phyloP scores from a whole-genome alignment of 1,284 basidiomycete genomes.

The Phylloboletellus chloephorus region DNA sequence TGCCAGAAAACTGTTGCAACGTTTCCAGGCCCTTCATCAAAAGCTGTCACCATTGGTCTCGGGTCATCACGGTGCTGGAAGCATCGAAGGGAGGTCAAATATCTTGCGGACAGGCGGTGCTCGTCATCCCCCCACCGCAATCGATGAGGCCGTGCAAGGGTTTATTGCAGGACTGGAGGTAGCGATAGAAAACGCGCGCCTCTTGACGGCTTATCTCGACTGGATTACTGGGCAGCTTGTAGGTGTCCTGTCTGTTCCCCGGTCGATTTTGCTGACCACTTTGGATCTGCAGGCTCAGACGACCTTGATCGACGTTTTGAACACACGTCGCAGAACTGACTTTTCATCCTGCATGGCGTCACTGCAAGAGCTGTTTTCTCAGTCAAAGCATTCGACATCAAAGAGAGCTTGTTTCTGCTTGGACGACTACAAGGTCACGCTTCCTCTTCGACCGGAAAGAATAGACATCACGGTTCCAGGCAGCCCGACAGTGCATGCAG shows the following conservation, averaged over 20 bases:
- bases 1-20: constrained; percentile 13
- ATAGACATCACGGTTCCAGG: constrained; percentile 21
- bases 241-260: constrained; percentile 3
- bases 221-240: constrained; percentile 27
- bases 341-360: constrained; percentile 17
- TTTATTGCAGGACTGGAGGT: constrained; percentile 23
- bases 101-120: constrained; percentile 5
- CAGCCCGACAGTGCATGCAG: constrained; percentile 20
- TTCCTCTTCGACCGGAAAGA: constrained; percentile 8
- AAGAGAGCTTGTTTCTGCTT: constrained; percentile 13
- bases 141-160: constrained; percentile 9
- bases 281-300: constrained; percentile 18
- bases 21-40: constrained; percentile 16
- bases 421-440: background rate
- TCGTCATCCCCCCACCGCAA: constrained; percentile 3
- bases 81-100: background rate
- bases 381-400: constrained; percentile 7
- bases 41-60: constrained; percentile 8
- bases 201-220: constrained; percentile 28
- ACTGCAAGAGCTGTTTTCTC: constrained; percentile 23
- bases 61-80: background rate
- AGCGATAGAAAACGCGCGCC: constrained; percentile 18
- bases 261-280: constrained; percentile 7
- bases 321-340: constrained; percentile 6
- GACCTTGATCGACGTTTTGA: constrained; percentile 15